Base-by-base conservation (phyloP, 225 moss, liverwort and hornwort species). In the Bryoerythrophyllum caledonicum region DNA sequence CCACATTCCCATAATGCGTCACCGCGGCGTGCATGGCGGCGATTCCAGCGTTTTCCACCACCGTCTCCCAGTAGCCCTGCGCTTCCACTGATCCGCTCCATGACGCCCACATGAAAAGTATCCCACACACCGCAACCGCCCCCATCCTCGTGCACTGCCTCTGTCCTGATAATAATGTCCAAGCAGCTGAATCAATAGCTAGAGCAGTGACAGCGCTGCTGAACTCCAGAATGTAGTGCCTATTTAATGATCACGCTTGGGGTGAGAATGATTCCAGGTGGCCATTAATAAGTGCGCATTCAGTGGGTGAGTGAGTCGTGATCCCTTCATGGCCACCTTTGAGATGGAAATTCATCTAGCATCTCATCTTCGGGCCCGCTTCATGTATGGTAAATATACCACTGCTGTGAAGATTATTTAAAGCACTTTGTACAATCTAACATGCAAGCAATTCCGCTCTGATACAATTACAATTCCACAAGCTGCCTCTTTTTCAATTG, bases 21-120 rank as follows among this genome's bases (percentile, higher is more conserved):
- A 89, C 86, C 1, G 86, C 86, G 8, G 86, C 71, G 46, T 89
- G 86, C 89, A 86, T 86, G 38, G 89, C 75, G 20, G 89, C 0
- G 16, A 89, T 86, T 20, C 89, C 86, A 20, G 89, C 89, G 69
- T 84, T 75, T 5, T 2, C 57, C 38, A 89, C 86, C 74, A 89
- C 84, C 10, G 83, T 83, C 64, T 84, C 81, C 89, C 89, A 89
- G 64, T 3, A 65, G 14, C 87, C 87, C 55, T 84, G 84, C 35
- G 76, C 87, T 62, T 77, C 62, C 56, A 66, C 67, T 30, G 17
- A 19, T 49, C 59, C 23, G 60, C 70, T 69, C 81, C 74, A 71
- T 20, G 71, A 49, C 17, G 19, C 61, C 55, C 77, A 69, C 37
- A 54, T 54, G 69, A 54, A 54, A 15, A 69, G 12, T 21, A 54